Conservation (phyloP, 768 basidiomycete genomes). For the Lentinus tigrinus region DNA sequence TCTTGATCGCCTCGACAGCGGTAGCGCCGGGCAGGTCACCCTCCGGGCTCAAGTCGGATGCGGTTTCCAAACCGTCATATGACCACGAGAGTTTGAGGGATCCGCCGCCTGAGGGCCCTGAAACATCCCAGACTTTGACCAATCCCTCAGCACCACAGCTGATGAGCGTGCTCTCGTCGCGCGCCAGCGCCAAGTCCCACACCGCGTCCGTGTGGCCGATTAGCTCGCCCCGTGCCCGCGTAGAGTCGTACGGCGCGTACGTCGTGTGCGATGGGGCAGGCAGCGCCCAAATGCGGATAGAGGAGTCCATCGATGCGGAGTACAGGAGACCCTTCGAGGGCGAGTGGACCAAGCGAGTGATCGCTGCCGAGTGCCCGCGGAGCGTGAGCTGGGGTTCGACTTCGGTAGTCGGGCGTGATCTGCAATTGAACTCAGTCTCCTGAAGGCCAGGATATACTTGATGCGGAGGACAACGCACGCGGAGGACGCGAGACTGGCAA, state of each 20-base stretch:
- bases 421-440: conserved; percentile 29
- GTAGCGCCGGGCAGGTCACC: conserved; percentile 66
- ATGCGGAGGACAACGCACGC: conserved; percentile 52
- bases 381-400: conserved; percentile 91
- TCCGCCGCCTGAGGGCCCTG: conserved; percentile 60
- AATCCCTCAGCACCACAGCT: conserved; percentile 89
- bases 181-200: conserved; percentile 89
- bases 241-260: conserved; percentile 88
- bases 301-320: conserved; percentile 91
- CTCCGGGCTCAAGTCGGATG: conserved; percentile 43
- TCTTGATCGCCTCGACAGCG: conserved; percentile 78
- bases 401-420: conserved; percentile 74
- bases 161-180: conserved; percentile 81
- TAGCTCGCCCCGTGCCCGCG: conserved; percentile 71
- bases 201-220: conserved; percentile 95
- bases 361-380: conserved; percentile 88
- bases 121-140: conserved; percentile 93
- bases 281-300: conserved; percentile 88
- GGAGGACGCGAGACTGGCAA: conserved; percentile 68
- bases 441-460: conserved; percentile 1
- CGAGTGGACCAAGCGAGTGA: conserved; percentile 83
- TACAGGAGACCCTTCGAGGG: conserved; percentile 77
- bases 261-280: conserved; percentile 78
- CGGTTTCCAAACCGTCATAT: conserved; percentile 64
- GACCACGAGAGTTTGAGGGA: conserved; percentile 78